Evolutionary conservation across 345 rosid species (phyloP).

Genomic region (Camelina sativa): DNA sequence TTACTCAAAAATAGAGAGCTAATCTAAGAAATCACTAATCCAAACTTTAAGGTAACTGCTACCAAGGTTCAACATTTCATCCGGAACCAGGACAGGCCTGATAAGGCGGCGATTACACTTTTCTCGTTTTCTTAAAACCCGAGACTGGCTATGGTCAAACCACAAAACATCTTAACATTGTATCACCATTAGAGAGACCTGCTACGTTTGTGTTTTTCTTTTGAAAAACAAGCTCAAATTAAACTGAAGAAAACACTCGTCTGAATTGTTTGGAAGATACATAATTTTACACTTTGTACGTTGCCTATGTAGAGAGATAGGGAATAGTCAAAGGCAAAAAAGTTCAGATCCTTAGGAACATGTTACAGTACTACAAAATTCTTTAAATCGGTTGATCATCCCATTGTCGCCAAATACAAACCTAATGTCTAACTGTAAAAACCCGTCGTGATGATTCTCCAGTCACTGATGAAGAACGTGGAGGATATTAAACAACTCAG

Average conservation of each 20-base stretch:
- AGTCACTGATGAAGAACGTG: conserved; percentile 17
- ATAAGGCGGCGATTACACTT: no score
- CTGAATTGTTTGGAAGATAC: conserved; percentile 10
- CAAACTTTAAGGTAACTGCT: no score
- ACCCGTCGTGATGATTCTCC: conserved; percentile 23
- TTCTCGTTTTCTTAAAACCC: no score
- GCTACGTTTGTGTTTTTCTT: not conserved
- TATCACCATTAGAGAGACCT: no score
- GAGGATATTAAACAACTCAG: conserved; percentile 37
- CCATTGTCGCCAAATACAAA: conserved; percentile 16
- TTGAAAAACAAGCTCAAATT: not conserved
- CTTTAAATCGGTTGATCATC: not conserved
- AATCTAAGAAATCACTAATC: no score
- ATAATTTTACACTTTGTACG: conserved; percentile 1
- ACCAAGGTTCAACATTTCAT: no score
- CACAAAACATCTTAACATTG: no score
- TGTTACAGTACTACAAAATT: conserved; percentile 28
- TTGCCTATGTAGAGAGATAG: conserved; percentile 4
- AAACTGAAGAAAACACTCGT: not conserved
- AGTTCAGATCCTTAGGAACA: conserved; percentile 11
- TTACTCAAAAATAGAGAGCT: no score
- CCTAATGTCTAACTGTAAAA: conserved; percentile 34
- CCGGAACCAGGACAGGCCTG: no score
- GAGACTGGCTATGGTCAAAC: no score
- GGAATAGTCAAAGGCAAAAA: conserved; percentile 13